Evolutionary conservation across 1,284 basidiomycete species (phyloP).

Genomic region (Thelephora terrestris): DNA sequence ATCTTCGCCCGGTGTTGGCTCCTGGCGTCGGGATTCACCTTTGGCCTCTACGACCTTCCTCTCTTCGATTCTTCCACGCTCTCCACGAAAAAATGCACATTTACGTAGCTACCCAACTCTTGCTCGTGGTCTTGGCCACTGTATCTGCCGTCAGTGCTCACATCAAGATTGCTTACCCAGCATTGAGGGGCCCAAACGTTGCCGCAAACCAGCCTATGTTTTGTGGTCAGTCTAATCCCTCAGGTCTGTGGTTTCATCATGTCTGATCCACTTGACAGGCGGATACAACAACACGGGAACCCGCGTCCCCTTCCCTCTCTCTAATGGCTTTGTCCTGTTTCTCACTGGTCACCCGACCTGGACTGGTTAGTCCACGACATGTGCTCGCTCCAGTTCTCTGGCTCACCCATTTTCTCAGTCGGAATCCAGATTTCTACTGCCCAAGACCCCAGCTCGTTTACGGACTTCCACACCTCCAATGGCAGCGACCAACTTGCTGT

Average conservation of each 20-base stretch:
- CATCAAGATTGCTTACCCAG: slow-evolving; percentile 60
- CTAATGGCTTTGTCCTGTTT: slow-evolving; percentile 40
- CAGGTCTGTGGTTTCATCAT: background rate
- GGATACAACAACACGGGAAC: slow-evolving; percentile 32
- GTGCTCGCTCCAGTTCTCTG: background rate
- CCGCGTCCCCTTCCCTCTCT: slow-evolving; percentile 56
- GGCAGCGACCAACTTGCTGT: slow-evolving; percentile 8
- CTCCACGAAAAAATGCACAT: too few relatives aligned
- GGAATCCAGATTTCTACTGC: slow-evolving; percentile 1
- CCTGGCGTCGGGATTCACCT: slow-evolving; percentile 1
- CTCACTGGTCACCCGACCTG: slow-evolving; percentile 49
- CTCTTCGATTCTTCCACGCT: slow-evolving; percentile 1
- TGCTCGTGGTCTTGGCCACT: slow-evolving; percentile 7
- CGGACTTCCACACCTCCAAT: background rate
- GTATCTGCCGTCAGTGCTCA: slow-evolving; percentile 38
- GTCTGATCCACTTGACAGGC: slow-evolving; percentile 26
- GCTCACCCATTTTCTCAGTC: background rate
- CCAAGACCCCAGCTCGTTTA: background rate
- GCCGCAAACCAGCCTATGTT: slow-evolving; percentile 46
- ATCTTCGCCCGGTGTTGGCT: background rate
- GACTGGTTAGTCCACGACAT: slow-evolving; percentile 31
- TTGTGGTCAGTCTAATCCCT: slow-evolving; percentile 31
- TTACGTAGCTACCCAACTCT: too few relatives aligned
- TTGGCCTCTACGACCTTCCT: background rate
- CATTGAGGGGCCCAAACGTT: slow-evolving; percentile 46